Percentiles rank a stretch among this genome's conserved stretches.
Evolutionary conservation across 2,329 filamentous ascomycete species (phyloP).

Genomic region (Clarireedia homoeocarpa): DNA sequence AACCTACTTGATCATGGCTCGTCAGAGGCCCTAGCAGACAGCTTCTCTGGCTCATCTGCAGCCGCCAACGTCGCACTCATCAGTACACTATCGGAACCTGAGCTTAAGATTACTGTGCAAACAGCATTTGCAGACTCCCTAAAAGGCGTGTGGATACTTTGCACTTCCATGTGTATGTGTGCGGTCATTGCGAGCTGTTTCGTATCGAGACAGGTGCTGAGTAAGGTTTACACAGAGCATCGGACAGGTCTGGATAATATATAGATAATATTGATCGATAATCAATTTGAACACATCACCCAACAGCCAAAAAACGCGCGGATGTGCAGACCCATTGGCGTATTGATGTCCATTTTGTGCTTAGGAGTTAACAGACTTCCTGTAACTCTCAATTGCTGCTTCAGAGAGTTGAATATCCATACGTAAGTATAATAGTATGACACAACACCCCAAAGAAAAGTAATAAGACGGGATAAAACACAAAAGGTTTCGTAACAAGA

Average conservation of each 20-base stretch:
- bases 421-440: too few species aligned
- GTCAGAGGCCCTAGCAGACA: conserved; percentile 28
- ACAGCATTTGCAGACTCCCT: conserved; percentile 17
- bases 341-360: too few species aligned
- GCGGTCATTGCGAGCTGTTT: conserved; percentile 35
- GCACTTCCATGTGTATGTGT: conserved; percentile 12
- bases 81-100: background rate
- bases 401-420: too few species aligned
- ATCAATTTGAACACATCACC: background rate
- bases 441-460: too few species aligned
- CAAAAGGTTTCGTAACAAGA: too few species aligned
- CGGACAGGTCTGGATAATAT: conserved; percentile 34
- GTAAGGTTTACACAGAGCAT: conserved; percentile 42
- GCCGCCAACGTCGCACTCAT: background rate
- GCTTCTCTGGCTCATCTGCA: conserved; percentile 16
- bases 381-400: too few species aligned
- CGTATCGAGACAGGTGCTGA: conserved; percentile 36
- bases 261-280: background rate
- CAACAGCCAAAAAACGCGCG: too few species aligned
- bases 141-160: conserved; percentile 24
- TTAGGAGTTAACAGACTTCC: too few species aligned
- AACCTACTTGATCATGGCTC: conserved; percentile 8
- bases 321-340: too few species aligned
- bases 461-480: too few species aligned
- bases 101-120: conserved; percentile 11